Evolutionary conservation across 495 filamentous ascomycete genomes (phyloP), one percentile per base, ranked within the genome.

Genomic region (Podospora anserina): DNA sequence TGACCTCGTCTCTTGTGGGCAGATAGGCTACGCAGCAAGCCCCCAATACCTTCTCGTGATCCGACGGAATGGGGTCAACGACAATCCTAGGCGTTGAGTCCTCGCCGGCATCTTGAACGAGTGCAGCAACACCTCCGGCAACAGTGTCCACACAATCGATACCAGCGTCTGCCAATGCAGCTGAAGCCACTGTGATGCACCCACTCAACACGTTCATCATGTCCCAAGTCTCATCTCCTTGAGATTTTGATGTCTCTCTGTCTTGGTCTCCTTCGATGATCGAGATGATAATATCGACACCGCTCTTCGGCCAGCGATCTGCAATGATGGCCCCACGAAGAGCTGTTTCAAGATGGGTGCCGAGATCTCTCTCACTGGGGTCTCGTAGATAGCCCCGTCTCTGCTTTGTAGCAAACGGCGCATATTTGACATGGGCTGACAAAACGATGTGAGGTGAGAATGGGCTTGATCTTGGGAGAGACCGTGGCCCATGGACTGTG

Each of bases 121-220:
- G 73, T 11, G 93, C 96, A 18, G 94, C 93, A 53, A 97, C 90
- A 26, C 95, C 95, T 4, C 94, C 95, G 16, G 90, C 84, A 4
- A 97, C 91, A 32, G 96, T 83, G 77, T 98, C 95, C 39, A 97
- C 87, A 77, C 93, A 97, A 74, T 99, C 95, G 70, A 99, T 97
- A 2, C 92, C 93, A 0, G 95, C 96, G 80, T 99, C 96, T 1
- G 90, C 90, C 78, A 99, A 89, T 6, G 96, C 95, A n/a, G 95
- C 96, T 67, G 92, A 93, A 44, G 95, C 93, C 68, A 93, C 93
- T 2, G 92, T 98, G 69, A 99, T 93, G 76, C 94, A 97, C 1
- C 92, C 93, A 28, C 92, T 91, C 6, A 99, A 82, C 53, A 96
- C 91, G 76, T 89, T 92, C 92, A 99, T 94, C 72, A 78, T 77